Percentiles rank a stretch among this genome's conserved stretches.
phyloP scores from a whole-genome alignment of 2,329 filamentous ascomycete species.

The Ophiostoma australiae region DNA sequence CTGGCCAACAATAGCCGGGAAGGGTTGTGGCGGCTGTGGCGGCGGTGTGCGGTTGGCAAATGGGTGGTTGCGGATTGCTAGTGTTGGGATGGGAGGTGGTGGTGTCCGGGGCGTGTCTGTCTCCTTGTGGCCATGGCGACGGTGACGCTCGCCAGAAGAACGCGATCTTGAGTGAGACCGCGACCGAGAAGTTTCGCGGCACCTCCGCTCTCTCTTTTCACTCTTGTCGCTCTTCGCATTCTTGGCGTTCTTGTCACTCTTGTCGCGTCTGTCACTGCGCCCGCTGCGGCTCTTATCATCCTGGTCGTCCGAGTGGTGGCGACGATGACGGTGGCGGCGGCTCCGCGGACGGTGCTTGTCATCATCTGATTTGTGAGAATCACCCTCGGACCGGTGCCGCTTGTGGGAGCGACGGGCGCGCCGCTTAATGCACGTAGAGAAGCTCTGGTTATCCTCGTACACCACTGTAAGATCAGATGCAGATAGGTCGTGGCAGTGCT shows the following conservation, averaged over 20 bases:
- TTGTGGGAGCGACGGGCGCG: conserved; percentile 37
- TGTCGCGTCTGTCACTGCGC: background rate
- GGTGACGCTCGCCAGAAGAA: conserved; percentile 16
- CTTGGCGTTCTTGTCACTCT: background rate
- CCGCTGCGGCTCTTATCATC: conserved; percentile 25
- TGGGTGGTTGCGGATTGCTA: conserved; percentile 21
- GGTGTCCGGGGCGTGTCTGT: conserved; percentile 8
- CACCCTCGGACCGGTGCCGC: conserved; percentile 36
- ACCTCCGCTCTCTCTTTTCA: conserved; percentile 6
- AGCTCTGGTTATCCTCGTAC: conserved; percentile 36
- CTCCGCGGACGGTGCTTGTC: conserved; percentile 26
- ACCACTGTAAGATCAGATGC: conserved; percentile 36
- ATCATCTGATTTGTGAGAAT: conserved; percentile 30
- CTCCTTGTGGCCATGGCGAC: conserved; percentile 22
- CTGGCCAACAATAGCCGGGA: conserved; percentile 16
- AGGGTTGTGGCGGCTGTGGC: conserved; percentile 23
- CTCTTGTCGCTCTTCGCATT: conserved; percentile 22
- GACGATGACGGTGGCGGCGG: conserved; percentile 27
- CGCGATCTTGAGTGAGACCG: conserved; percentile 18
- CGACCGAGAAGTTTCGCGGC: conserved; percentile 15
- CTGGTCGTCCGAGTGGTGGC: conserved; percentile 27
- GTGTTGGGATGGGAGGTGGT: conserved; percentile 8
- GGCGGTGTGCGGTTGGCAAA: conserved; percentile 26
- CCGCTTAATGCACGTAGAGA: conserved; percentile 47
- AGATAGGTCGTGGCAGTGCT: conserved; percentile 31